Conservation (phyloP, 805 yeast species). For the Groenewaldozyma tartarivorans region DNA sequence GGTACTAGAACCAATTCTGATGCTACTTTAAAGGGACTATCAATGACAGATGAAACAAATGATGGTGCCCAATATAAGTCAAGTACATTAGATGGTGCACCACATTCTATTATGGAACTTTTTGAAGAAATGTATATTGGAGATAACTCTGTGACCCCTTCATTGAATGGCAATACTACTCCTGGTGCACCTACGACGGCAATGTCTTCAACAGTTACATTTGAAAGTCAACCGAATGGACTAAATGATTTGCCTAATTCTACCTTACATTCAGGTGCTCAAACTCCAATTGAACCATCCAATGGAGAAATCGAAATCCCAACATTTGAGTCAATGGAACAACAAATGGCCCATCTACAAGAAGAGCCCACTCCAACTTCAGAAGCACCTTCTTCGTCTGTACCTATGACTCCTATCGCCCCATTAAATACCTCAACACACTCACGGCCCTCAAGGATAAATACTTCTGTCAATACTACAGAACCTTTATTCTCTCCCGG, state of each 20-base stretch:
- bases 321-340: constrained; percentile 17
- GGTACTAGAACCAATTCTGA: background rate
- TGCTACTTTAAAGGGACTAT: background rate
- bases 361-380: constrained; percentile 2
- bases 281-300: no score
- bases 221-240: no score
- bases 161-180: no score
- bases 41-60: background rate
- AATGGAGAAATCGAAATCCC: constrained; percentile 23
- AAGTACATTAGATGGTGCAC: constrained; percentile 40
- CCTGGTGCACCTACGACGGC: no score
- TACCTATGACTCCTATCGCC: no score
- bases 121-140: constrained; percentile 46
- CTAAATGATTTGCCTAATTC: no score
- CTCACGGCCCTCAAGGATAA: no score
- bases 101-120: constrained; percentile 59
- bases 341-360: constrained; percentile 6
- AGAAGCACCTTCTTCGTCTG: background rate
- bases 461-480: no score
- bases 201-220: constrained; percentile 8
- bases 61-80: background rate
- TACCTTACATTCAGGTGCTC: no score
- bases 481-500: no score
- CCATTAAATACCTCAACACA: no score
- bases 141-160: constrained; percentile 21